A percentile compares a stretch with the other conserved stretches of the same genome.
Evolutionary conservation across 2,329 filamentous ascomycete species (phyloP).

Genomic region (Cladosporium austrohemisphaericum): DNA sequence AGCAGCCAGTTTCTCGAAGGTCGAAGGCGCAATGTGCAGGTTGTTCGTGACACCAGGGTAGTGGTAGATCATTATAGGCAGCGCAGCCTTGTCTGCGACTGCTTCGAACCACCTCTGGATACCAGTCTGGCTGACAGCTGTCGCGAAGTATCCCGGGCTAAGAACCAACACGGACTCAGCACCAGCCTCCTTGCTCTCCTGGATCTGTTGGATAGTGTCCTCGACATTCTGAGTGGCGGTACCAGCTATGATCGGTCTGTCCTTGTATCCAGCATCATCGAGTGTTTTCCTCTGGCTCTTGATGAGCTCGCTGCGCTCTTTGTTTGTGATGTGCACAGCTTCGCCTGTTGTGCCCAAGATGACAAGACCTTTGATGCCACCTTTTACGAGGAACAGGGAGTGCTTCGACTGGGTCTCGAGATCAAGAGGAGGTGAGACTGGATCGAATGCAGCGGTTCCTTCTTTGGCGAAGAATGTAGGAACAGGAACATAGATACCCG

Average conservation of each 20-base stretch:
- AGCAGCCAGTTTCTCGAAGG: conserved; percentile 55
- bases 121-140: conserved; percentile 55
- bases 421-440: conserved; percentile 53
- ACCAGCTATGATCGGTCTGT: conserved; percentile 61
- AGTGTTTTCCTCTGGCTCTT: conserved; percentile 54
- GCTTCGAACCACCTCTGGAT: conserved; percentile 59
- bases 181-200: conserved; percentile 54
- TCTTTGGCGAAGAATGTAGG: conserved; percentile 62
- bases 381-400: conserved; percentile 56
- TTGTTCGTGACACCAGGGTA: conserved; percentile 67
- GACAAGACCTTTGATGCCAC: conserved; percentile 59
- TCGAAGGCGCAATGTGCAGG: conserved; percentile 54
- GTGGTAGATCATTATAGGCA: conserved; percentile 63
- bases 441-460: conserved; percentile 40
- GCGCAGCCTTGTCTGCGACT: conserved; percentile 57
- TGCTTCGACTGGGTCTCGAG: conserved; percentile 56
- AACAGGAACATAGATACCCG: conserved; percentile 56
- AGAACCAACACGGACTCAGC: conserved; percentile 61
- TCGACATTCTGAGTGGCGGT: conserved; percentile 60
- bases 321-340: conserved; percentile 57
- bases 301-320: conserved; percentile 56
- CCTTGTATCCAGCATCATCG: conserved; percentile 52
- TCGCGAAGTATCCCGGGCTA: conserved; percentile 63
- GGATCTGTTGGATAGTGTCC: conserved; percentile 57
- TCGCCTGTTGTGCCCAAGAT: conserved; percentile 63